These are phyloP conservation scores for Cercis canadensis DNA, from an alignment of 306 rosid species.

Conservation along the genomic window DNA sequence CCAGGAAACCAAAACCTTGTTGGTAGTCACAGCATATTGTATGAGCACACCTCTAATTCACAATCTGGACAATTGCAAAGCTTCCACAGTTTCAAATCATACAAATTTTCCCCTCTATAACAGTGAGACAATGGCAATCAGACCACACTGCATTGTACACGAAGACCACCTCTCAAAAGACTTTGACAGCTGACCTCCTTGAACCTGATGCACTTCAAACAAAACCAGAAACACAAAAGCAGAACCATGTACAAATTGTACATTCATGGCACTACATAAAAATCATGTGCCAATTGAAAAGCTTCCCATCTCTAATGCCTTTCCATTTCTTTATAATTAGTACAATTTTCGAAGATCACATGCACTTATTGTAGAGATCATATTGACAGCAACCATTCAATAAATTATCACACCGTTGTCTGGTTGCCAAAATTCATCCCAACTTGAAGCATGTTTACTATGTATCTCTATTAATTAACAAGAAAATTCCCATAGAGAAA, in stretches of 20 bases:
- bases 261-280: slow-evolving; percentile 8
- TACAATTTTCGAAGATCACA: slow-evolving; percentile 22
- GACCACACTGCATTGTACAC: slow-evolving; percentile 13
- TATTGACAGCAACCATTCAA: slow-evolving; percentile 5
- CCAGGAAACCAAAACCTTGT: not conserved
- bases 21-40: not conserved
- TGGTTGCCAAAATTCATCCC: slow-evolving; percentile 3
- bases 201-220: slow-evolving; percentile 22
- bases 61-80: slow-evolving; percentile 9
- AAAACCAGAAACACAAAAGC: slow-evolving; percentile 24
- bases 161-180: slow-evolving; percentile 5
- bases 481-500: slow-evolving; percentile 19
- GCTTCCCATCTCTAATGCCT: slow-evolving; percentile 3
- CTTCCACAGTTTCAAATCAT: slow-evolving; percentile 2
- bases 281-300: slow-evolving; percentile 1
- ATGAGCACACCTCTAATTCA: not conserved
- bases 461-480: slow-evolving; percentile 1
- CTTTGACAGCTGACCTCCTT: not conserved
- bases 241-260: not conserved
- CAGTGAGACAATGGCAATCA: slow-evolving; percentile 5
- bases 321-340: not conserved
- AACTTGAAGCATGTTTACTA: not conserved
- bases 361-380: slow-evolving; percentile 27
- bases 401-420: not conserved
- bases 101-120: not conserved